Evolutionary conservation across 257 asterid genomes (phyloP).

Genomic region (Petrea volubilis): DNA sequence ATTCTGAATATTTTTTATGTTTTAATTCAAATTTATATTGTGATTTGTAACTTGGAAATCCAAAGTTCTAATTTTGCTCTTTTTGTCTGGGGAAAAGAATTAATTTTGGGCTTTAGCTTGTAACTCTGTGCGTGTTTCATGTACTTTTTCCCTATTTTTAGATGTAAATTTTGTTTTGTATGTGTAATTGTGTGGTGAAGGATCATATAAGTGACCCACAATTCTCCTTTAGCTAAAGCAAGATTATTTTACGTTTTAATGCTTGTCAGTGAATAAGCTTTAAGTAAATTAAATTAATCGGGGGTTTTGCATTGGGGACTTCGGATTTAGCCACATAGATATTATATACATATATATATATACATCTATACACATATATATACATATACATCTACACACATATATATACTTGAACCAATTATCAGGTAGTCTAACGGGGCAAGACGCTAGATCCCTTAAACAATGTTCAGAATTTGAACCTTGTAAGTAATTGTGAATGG

Average conservation of each 20-base stretch:
- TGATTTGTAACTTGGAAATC: background rate
- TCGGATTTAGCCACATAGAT: background rate
- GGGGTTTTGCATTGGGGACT: background rate
- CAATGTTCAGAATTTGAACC: too few species aligned
- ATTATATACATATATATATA: background rate
- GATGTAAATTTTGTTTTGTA: background rate
- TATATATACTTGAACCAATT: too few species aligned
- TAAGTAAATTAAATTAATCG: too few species aligned
- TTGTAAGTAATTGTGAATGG: too few species aligned
- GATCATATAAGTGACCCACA: background rate
- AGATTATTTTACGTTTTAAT: background rate
- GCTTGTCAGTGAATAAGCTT: too few species aligned
- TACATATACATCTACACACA: too few species aligned
- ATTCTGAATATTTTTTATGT: background rate
- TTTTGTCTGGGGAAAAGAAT: background rate
- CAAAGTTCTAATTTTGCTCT: background rate
- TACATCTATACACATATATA: too few species aligned
- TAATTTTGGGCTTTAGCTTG: background rate
- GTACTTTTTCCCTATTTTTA: background rate
- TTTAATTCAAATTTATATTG: constrained; percentile 10
- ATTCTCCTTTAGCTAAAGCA: background rate
- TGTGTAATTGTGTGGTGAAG: background rate
- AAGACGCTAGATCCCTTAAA: too few species aligned
- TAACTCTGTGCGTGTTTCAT: background rate
- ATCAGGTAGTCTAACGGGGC: too few species aligned